Conservation (phyloP, 768 basidiomycete species). For the Suillus ampliporus region DNA sequence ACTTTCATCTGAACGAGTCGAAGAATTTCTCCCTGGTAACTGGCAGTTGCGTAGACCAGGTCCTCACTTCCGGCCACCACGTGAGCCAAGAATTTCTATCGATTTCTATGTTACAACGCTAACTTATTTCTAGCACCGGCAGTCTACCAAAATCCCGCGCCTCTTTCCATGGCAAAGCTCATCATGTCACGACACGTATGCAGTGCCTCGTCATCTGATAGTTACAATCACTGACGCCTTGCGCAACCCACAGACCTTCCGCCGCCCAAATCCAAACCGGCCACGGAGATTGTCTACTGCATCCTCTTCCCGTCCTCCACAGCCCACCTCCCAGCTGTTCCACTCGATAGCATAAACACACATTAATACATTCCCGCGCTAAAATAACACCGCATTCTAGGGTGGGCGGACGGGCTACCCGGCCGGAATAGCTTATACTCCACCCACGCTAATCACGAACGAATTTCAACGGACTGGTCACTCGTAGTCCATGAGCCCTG, state of each 20-base stretch:
- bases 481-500: constrained; percentile 27
- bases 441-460: constrained; percentile 36
- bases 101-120: constrained; percentile 1
- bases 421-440: constrained; percentile 35
- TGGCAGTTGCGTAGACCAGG: constrained; percentile 28
- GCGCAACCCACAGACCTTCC: constrained; percentile 34
- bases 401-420: constrained; percentile 11
- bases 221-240: constrained; percentile 15
- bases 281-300: constrained; percentile 28
- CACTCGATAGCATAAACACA: constrained; percentile 38
- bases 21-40: constrained; percentile 20
- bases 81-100: constrained; percentile 25
- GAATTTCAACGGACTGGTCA: constrained; percentile 21
- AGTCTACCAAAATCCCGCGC: constrained; percentile 48
- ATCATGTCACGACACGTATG: constrained; percentile 59
- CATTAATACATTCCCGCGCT: constrained; percentile 20
- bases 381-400: constrained; percentile 21
- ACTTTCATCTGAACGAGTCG: constrained; percentile 18
- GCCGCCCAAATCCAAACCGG: constrained; percentile 35
- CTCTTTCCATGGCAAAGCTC: constrained; percentile 56
- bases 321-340: constrained; percentile 40
- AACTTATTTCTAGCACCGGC: constrained; percentile 41
- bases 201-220: constrained; percentile 13
- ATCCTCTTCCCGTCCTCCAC: constrained; percentile 32
- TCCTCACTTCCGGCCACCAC: constrained; percentile 38